Evolutionary conservation across 2,329 filamentous ascomycete species (phyloP).

Genomic region (Calonectria multiphialidica): DNA sequence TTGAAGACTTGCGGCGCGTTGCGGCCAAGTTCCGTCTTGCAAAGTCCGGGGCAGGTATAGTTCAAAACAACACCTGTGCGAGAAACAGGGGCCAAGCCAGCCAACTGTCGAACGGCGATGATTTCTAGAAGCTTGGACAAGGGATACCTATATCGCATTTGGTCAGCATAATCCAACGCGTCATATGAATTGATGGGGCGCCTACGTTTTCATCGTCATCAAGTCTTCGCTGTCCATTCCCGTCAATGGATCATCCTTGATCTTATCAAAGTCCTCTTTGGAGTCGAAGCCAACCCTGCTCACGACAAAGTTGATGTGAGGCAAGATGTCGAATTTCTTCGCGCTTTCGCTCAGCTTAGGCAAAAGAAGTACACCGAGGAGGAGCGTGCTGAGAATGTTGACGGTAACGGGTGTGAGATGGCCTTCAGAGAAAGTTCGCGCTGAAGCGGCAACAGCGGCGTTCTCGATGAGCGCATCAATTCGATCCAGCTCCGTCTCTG

Average conservation of each 20-base stretch:
- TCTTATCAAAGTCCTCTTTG: slow-evolving; percentile 11
- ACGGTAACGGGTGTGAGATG: slow-evolving; percentile 58
- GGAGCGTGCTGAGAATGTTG: slow-evolving; percentile 60
- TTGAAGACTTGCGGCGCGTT: slow-evolving; percentile 8
- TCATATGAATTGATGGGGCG: background rate
- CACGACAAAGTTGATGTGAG: slow-evolving; percentile 51
- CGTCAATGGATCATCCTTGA: slow-evolving; percentile 18
- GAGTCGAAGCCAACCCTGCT: slow-evolving; percentile 19
- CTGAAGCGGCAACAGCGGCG: slow-evolving; percentile 42
- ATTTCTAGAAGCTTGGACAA: slow-evolving; percentile 45
- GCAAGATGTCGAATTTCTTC: slow-evolving; percentile 44
- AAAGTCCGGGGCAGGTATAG: slow-evolving; percentile 45
- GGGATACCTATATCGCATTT: slow-evolving; percentile 30
- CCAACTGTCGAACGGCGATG: slow-evolving; percentile 43
- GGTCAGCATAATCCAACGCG: background rate
- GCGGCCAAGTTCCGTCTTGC: slow-evolving; percentile 38
- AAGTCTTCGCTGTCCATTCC: slow-evolving; percentile 8
- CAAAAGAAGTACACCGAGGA: slow-evolving; percentile 57
- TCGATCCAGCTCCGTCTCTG: slow-evolving; percentile 47
- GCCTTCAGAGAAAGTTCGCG: slow-evolving; percentile 49
- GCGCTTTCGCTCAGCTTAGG: slow-evolving; percentile 55
- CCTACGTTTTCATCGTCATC: background rate
- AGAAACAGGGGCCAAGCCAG: slow-evolving; percentile 38
- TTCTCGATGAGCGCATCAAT: slow-evolving; percentile 59
- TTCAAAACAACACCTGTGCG: slow-evolving; percentile 48